phyloP scores from a whole-genome alignment of 495 filamentous ascomycete genomes.

The Penicillium samsonianum region DNA sequence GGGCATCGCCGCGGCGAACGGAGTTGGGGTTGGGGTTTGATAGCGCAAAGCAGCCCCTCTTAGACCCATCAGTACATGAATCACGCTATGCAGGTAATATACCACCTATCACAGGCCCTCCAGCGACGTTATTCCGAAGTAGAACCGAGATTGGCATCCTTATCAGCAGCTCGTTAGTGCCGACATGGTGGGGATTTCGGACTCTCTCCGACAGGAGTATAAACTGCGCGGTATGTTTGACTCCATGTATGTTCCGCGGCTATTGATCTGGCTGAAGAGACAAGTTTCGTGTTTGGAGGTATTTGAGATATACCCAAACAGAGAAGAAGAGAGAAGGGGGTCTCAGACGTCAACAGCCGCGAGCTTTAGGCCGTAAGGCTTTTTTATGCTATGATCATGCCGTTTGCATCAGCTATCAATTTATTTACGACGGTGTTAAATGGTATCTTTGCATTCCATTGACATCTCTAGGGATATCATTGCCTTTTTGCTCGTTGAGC shows the following conservation, averaged over 20 bases:
- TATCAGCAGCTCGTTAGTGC: not conserved
- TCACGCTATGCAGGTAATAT: not conserved
- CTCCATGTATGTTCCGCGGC: not conserved
- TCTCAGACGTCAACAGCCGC: not conserved
- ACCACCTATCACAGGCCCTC: not conserved
- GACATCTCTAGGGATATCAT: not conserved
- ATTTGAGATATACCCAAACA: not conserved
- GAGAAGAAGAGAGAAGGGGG: not conserved
- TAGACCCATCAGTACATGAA: not conserved
- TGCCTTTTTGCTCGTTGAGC: not conserved
- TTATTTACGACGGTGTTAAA: not conserved
- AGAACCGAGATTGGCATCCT: not conserved
- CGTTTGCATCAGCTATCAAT: not conserved
- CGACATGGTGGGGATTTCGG: not conserved
- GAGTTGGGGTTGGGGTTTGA: not conserved
- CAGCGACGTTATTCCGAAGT: not conserved
- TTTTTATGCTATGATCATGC: not conserved
- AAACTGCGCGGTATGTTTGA: not conserved
- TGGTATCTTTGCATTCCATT: not conserved
- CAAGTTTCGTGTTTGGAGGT: not conserved
- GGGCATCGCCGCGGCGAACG: slow-evolving; percentile 5
- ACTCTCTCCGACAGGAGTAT: not conserved
- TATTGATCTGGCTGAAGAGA: not conserved
- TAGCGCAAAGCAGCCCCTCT: not conserved
- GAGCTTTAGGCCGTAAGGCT: not conserved